Evolutionary conservation across 768 basidiomycete genomes (phyloP), one percentile per base, ranked within the genome.

Genomic region (Termitomyces sp.): DNA sequence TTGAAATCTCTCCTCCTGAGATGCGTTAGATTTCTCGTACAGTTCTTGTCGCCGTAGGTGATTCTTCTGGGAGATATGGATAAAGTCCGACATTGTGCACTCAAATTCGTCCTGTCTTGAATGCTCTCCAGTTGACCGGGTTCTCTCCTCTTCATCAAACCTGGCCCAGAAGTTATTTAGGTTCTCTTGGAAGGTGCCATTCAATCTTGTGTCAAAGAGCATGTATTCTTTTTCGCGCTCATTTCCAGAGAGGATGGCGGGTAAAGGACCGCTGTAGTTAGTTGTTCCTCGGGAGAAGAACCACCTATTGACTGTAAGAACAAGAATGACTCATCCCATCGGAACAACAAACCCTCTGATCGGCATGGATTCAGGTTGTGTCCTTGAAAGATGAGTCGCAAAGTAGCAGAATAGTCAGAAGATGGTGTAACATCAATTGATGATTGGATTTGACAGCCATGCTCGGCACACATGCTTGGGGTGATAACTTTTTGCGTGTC

Each of bases 1-100:
- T 45, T n/a, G 28, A 26, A 28, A 56, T 31, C 18, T 60, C 20
- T 52, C 51, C 28, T 56, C 59, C 15, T 49, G 55, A 31, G 22
- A 36, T 20, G 20, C 15, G n/a, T 41, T 45, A 2, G 34, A 2
- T 45, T 60, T 41, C 16, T 26, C 6, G 13, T 52, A 56, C 10
- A 28, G 26, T 2, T 48, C 18, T 48, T 18, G 46, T 48, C 46
- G 46, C 46, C 46, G 46, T 48, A 29, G 29, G 29, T 29, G 46
- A 48, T 48, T 49, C 20, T 31, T 5, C 12, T 24, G 44, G 44
- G 26, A 24, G 13, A 45, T 24, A 44, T 44, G 12, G 20, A 4
- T 10, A 44, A 44, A 45, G 12, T 45, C 26, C 24, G 44, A 22
- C 44, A 45, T 45, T 45, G 22, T 24, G 26, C 12, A 9, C 24